Base-by-base conservation (phyloP, 257 asterid species). In the Capsicum pubescens region DNA sequence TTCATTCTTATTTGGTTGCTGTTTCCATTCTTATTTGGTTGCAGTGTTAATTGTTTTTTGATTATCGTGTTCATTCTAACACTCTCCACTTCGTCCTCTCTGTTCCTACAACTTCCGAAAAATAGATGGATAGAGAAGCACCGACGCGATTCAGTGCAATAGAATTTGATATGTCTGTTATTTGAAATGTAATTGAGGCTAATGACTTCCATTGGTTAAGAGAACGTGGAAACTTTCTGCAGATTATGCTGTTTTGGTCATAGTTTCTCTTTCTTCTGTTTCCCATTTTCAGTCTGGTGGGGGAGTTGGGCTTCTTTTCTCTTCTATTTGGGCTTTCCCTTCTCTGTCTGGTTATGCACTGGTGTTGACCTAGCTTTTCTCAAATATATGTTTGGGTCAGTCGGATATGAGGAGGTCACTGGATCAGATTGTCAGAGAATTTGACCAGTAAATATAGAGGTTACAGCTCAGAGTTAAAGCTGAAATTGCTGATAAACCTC, bases 121-220 rank as follows among this genome's bases (percentile, higher is more conserved):
- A 39, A 39, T 7, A 26, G 46, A 48, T 52, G 64, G 64, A 52
- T 54, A 52, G 64, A 76, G 64, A 4, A 19, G 54, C 57, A 10
- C 8, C 36, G 2, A 71, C 14, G 9, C 3, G 9, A 54, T 54
- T 76, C 48, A 54, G 81, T 76, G 6, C 77, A 68, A 68, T 68
- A 54, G 81, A 76, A 52, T 44, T 76, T 76, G 81, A 52, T 76
- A 52, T 52, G 2, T 15, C 14, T 52, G 21, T 21, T 76, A 26
- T 46, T 26, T 50, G 81, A 48, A 44, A 17, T 71, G 79, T 74
- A 11, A 44, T 50, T 74, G 19, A 60, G 57, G 60, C 12, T 50
- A 13, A 52, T 76, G 60, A 76, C 81, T 21, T 74, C 44, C 61
- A 76, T 52, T 76, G 63, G 19, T 50, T 52, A 76, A 21, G 81